Evolutionary conservation across 306 rosid genomes (phyloP), one percentile per base, ranked within the genome.

Genomic region (Castanospermum australe): DNA sequence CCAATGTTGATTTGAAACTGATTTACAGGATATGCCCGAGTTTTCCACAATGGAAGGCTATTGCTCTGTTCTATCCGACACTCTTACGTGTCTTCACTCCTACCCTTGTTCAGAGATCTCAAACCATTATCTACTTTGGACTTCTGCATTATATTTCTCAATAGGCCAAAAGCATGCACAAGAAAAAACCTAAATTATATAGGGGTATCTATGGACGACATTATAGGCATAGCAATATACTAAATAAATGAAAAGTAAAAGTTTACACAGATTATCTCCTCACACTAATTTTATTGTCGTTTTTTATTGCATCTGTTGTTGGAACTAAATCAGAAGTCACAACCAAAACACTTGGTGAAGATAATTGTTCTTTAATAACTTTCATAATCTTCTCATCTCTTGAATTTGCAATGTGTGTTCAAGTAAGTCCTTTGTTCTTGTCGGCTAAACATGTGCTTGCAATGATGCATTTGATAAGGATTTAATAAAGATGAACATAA

Each of bases 121-220:
- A 48, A 75, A 52, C 44, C 52, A 15, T 68, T 50, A 75, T 38
- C 18, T 52, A 81, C 64, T 74, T 73, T 73, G 71, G 71, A 81
- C 81, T 56, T 73, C 11, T 44, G 50, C 5, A 50, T 50, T 5
- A 61, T 20, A 62, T 47, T 51, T 38, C 13, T 39, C 32, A 24
- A n/a, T 25, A 28, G 33, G 30, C 15, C 60, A 36, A 50, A 18
- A 52, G 75, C 79, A 72, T 14, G 75, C 61, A 50, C 20, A 39
- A 18, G 6, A 71, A 15, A 14, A 52, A 18, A n/a, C n/a, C 18
- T 17, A 41, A 4, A 56, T 15, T 24, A 62, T 24, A 22, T 52
- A 24, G 41, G 24, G 21, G 11, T 35, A 24, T 63, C 56, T 10
- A 33, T 21, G 54, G 18, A 60, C 17, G 33, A 74, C 51, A 68